A percentile compares a stretch with the other conserved stretches of the same genome.
Conservation (phyloP, 225 moss, liverwort and hornwort species). For the Pleurozium schreberi region DNA sequence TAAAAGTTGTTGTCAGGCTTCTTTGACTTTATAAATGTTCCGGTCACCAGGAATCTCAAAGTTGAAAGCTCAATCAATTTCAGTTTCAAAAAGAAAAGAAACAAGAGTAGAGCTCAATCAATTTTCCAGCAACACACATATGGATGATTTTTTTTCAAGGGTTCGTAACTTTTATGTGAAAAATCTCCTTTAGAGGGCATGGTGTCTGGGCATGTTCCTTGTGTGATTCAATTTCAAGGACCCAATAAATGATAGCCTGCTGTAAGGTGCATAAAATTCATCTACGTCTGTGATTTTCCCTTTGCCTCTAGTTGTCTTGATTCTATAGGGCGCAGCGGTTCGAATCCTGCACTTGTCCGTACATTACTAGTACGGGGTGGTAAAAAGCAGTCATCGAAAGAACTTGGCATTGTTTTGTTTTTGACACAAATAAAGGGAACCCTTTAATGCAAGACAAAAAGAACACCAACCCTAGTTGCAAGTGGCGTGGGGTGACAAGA, state of each 20-base stretch:
- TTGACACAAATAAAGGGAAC: no score
- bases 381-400: no score
- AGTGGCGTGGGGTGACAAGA: no score
- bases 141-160: neutral
- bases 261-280: neutral
- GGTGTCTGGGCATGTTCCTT: accelerated
- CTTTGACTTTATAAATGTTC: neutral
- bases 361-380: neutral
- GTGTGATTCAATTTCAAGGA: neutral
- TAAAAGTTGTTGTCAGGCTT: neutral
- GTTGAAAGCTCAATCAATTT: neutral
- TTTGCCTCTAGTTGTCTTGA: neutral
- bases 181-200: neutral
- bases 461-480: no score
- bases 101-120: neutral
- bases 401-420: neutral
- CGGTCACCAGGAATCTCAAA: neutral
- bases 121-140: neutral
- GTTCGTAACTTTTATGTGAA: neutral
- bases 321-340: neutral
- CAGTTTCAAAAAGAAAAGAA: neutral
- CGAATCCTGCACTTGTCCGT: neutral
- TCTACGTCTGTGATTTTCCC: neutral
- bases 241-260: neutral
- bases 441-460: no score